phyloP scores from a whole-genome alignment of 352 stramenopile genomes.

The Globisporangium alternatum region DNA sequence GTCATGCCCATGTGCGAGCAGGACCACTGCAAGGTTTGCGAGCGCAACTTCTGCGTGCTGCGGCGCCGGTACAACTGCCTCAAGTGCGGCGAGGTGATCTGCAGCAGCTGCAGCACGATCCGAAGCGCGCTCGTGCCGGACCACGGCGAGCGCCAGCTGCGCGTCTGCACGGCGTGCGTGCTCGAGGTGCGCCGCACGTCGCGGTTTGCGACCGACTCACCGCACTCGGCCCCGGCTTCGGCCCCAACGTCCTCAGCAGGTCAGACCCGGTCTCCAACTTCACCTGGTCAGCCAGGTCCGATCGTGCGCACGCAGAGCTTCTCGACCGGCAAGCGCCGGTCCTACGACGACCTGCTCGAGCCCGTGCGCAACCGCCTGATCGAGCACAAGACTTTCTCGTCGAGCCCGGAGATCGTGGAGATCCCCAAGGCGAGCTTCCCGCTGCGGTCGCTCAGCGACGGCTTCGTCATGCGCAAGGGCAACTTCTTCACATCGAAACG shows the following conservation, averaged over 20 bases:
- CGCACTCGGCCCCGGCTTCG: constrained; percentile 9
- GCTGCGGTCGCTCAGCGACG: constrained; percentile 69
- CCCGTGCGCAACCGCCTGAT: constrained; percentile 71
- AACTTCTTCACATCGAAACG: constrained; percentile 61
- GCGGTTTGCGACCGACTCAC: constrained; percentile 26
- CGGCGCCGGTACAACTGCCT: constrained; percentile 80
- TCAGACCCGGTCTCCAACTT: neutral
- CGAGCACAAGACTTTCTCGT: constrained; percentile 82
- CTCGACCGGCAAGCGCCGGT: constrained; percentile 51
- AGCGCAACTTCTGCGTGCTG: constrained; percentile 74
- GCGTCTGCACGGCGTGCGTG: constrained; percentile 78
- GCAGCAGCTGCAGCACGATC: constrained; percentile 71
- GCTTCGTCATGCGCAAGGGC: constrained; percentile 67
- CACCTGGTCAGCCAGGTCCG: neutral
- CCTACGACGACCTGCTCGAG: constrained; percentile 68
- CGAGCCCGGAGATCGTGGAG: constrained; percentile 25
- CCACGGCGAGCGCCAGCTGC: constrained; percentile 68
- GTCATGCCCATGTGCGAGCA: constrained; percentile 72
- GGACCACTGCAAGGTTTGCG: constrained; percentile 67
- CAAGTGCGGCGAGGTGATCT: constrained; percentile 80
- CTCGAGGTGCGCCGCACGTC: constrained; percentile 61
- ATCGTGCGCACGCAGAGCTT: constrained; percentile 46
- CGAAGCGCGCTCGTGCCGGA: constrained; percentile 63
- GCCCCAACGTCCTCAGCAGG: neutral
- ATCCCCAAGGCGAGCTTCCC: constrained; percentile 70